Evolutionary conservation across 345 rosid genomes (phyloP).

Genomic region (Noccaea caerulescens): DNA sequence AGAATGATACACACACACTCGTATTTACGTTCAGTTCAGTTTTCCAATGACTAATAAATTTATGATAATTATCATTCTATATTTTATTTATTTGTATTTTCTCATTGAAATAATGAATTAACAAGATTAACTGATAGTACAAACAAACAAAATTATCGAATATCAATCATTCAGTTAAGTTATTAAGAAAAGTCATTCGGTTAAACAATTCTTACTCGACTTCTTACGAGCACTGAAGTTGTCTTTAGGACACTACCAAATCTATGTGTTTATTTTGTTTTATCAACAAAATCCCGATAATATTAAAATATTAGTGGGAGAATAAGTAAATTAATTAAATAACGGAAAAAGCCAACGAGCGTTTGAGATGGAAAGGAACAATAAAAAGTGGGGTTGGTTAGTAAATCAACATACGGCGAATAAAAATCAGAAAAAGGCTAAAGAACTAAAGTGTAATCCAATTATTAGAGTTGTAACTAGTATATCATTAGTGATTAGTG

Average conservation of each 20-base stretch:
- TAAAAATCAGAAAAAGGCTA: conserved; percentile 41
- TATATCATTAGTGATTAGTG: conserved; percentile 40
- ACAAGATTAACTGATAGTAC: too few relatives aligned
- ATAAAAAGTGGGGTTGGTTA: conserved; percentile 39
- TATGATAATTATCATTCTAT: background rate
- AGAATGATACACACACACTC: conserved; percentile 3
- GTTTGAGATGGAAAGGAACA: conserved; percentile 32
- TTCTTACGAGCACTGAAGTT: background rate
- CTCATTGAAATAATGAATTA: too few relatives aligned
- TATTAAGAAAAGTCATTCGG: background rate
- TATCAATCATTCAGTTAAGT: background rate
- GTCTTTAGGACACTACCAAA: conserved; percentile 17
- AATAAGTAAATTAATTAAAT: conserved; percentile 16
- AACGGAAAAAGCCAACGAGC: conserved; percentile 23
- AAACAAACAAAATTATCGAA: background rate
- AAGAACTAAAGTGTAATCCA: conserved; percentile 30
- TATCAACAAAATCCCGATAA: conserved; percentile 16
- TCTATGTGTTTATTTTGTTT: conserved; percentile 16
- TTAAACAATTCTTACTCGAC: background rate
- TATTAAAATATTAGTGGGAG: conserved; percentile 4
- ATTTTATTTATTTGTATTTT: background rate
- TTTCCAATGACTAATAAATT: background rate
- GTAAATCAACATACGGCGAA: conserved; percentile 38
- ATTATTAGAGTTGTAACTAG: conserved; percentile 33
- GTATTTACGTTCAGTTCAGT: too few relatives aligned